Base-by-base conservation (phyloP, 2,329 filamentous ascomycete species). In the Teratosphaeria zuluensis region DNA sequence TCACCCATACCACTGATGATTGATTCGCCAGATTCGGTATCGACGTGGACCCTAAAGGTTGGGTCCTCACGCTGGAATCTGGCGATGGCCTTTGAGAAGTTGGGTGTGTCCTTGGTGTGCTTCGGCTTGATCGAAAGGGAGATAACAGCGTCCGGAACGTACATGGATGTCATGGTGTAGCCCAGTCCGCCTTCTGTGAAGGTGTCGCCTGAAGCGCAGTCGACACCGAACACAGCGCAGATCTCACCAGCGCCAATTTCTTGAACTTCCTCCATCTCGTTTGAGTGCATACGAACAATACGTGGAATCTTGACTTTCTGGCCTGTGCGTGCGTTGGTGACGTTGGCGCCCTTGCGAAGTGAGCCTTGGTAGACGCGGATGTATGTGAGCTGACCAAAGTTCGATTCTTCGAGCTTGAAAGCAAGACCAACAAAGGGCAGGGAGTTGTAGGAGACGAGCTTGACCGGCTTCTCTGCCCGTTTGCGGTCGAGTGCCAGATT, bases 1-100 rank as follows among this genome's bases (percentile, higher is more conserved):
- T 99, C 94, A 66, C 94, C 94, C 94, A 99, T 99, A 61, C 94
- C 94, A 51, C 89, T 95, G 70, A 99, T 97, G 70, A 99, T 95
- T 54, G 92, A 97, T 79, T 99, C 90, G 71, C 95, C 88, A 64
- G 88, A 92, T 77, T 99, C 94, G 16, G 84, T 76, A 71, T 99
- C 94, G 68, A 96, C 91, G 68, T 90, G 88, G 42, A 99, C 89
- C 57, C 94, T 86, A 84, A 99, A 99, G 12, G 94, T 99, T 3
- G 94, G 94, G 69, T 99, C 94, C 77, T 99, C 94, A 63, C 94
- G 88, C 77, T 96, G 92, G 83, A 99, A 99, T 66, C 94, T 89
- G 74, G 92, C 94, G 86, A 99, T 97, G 66, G 94, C 94, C 78
- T 99, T 99, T 71, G 87, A 92, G 81, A 99, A 99, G 78, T 95